Base-by-base conservation (phyloP, 306 rosid species). In the Acacia crassicarpa region DNA sequence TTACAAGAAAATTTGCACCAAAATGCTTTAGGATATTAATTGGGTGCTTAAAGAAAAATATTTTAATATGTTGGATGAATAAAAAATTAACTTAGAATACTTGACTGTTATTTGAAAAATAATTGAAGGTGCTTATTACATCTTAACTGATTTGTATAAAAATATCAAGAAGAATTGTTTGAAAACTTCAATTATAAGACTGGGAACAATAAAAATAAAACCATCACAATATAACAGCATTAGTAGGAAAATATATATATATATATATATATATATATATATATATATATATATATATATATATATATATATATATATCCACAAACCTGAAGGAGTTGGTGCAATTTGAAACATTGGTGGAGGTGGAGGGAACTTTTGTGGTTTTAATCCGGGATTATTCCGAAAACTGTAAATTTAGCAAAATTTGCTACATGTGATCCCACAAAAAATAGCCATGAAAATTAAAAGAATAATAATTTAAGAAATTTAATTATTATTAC, bases 251-350 rank as follows among this genome's bases (percentile, higher is more conserved):
- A 44, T 13, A 43, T n/a, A n/a, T n/a, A n/a, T n/a, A n/a, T n/a
- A n/a, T n/a, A n/a, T n/a, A n/a, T n/a, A n/a, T n/a, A n/a, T n/a
- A n/a, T n/a, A n/a, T n/a, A n/a, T n/a, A n/a, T n/a, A n/a, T n/a
- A n/a, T n/a, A n/a, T n/a, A n/a, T n/a, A n/a, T n/a, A n/a, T n/a
- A n/a, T n/a, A n/a, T n/a, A n/a, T n/a, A n/a, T n/a, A n/a, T n/a
- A n/a, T n/a, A n/a, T n/a, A n/a, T n/a, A n/a, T n/a, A n/a, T n/a
- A 5, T 0, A 30, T 1, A 30, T 3, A 71, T 43, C 10, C 2
- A 71, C 23, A 48, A 70, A 70, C 75, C 75, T 70, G 75, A 22
- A 70, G 11, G 35, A n/a, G 74, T 16, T 11, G 32, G 74, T n/a
- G 74, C 32, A 12, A 17, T 68, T 41, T 20, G 74, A 68, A 8